These are phyloP conservation scores for Microbotryum violaceum DNA, from an alignment of 1,284 basidiomycete genomes.

Conservation along the genomic window DNA sequence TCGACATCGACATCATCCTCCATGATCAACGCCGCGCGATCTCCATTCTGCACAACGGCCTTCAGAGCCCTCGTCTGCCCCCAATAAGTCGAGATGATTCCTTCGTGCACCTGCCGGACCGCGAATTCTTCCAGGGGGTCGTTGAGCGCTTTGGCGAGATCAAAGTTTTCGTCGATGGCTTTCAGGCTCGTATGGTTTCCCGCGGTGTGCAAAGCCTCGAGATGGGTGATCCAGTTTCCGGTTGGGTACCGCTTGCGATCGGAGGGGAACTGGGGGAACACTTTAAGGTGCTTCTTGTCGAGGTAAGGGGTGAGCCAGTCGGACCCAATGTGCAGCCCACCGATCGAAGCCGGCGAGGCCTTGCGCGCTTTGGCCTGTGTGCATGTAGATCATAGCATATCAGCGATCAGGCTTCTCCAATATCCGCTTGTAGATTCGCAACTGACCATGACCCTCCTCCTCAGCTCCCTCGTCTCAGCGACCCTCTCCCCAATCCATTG, in stretches of 20 bases:
- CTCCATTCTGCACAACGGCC: constrained; percentile 35
- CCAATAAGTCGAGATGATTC: constrained; percentile 49
- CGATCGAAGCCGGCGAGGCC: constrained; percentile 10
- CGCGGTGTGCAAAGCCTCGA: constrained; percentile 16
- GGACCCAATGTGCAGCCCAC: constrained; percentile 27
- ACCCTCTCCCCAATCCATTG: constrained; percentile 37
- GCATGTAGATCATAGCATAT: not conserved
- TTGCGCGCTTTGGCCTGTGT: constrained; percentile 19
- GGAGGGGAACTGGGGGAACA: constrained; percentile 10
- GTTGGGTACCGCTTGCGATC: too few relatives aligned
- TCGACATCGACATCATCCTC: constrained; percentile 78
- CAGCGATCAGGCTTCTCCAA: too few relatives aligned
- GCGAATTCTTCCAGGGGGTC: constrained; percentile 31
- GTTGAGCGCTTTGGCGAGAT: constrained; percentile 25
- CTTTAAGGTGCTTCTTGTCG: not conserved
- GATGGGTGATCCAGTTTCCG: constrained; percentile 20
- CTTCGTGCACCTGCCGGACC: constrained; percentile 33
- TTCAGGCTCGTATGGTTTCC: constrained; percentile 12
- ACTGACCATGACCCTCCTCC: constrained; percentile 22
- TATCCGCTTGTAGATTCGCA: too few relatives aligned
- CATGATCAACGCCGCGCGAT: constrained; percentile 51
- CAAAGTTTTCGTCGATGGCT: constrained; percentile 15
- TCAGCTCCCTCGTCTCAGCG: constrained; percentile 28
- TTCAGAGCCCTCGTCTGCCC: constrained; percentile 57
- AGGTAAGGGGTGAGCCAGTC: constrained; percentile 26